Conservation (phyloP, 495 filamentous ascomycete species). For the Lindgomyces ingoldianus region DNA sequence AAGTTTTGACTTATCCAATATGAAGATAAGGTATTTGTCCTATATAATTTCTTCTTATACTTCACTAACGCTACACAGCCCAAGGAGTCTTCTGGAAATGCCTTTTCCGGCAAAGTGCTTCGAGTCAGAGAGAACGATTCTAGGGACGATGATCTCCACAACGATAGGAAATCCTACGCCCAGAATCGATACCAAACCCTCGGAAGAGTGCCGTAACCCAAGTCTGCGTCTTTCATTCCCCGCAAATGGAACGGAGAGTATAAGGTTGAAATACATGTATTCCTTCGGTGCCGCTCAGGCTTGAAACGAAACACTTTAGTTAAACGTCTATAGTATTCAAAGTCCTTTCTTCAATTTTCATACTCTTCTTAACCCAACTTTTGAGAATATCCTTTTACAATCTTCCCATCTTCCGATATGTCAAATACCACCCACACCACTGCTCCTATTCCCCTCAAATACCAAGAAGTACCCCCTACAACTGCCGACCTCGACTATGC, state of each 20-base stretch:
- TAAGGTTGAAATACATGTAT: neutral
- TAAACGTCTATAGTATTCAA: too few species aligned
- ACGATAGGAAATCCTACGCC: neutral
- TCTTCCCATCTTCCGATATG: too few species aligned
- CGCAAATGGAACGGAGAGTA: neutral
- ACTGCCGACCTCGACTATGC: conserved; percentile 47
- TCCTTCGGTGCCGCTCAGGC: neutral
- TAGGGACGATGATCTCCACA: neutral
- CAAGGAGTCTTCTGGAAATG: neutral
- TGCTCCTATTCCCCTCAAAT: neutral
- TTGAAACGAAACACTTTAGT: too few species aligned
- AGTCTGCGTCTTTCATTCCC: neutral
- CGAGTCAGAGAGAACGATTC: neutral
- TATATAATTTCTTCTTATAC: too few species aligned
- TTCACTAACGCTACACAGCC: too few species aligned
- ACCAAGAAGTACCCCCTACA: conserved; percentile 13
- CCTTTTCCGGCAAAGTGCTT: neutral
- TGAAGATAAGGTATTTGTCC: too few species aligned
- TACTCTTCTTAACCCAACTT: too few species aligned
- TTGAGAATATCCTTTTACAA: too few species aligned
- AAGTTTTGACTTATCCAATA: neutral
- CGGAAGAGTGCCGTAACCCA: neutral
- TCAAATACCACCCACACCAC: neutral
- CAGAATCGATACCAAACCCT: neutral
- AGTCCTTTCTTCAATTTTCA: too few species aligned